Evolutionary conservation across 768 basidiomycete genomes (phyloP).

Genomic region (Boletus insuetus): DNA sequence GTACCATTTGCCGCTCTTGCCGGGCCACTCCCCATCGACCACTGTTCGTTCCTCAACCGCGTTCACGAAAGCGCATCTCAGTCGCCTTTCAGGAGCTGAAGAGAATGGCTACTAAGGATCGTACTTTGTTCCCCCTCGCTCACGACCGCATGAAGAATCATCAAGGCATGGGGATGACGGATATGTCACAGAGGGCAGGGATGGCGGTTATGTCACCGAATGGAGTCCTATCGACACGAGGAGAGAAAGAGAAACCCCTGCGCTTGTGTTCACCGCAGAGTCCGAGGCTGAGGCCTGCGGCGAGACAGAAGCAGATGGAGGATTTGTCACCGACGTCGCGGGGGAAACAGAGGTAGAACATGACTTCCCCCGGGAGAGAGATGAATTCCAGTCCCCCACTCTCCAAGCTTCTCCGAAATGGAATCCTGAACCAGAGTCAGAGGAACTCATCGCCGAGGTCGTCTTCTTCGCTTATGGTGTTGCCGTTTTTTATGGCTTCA

Average conservation of each 20-base stretch:
- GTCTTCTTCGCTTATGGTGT: conserved; percentile 89
- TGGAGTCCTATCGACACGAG: conserved; percentile 15
- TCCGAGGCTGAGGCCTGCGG: conserved; percentile 4
- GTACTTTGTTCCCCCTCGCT: conserved; percentile 53
- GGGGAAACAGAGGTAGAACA: conserved; percentile 16
- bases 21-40: conserved; percentile 83
- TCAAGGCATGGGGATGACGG: conserved; percentile 19
- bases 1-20: conserved; percentile 87
- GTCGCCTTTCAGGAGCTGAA: conserved; percentile 80
- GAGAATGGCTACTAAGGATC: conserved; percentile 87
- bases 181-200: conserved; percentile 30
- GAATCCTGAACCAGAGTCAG: conserved; percentile 9
- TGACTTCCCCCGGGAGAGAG: neutral
- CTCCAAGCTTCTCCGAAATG: neutral
- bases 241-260: conserved; percentile 1
- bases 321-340: conserved; percentile 10
- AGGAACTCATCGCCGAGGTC: conserved; percentile 62
- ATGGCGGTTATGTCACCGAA: conserved; percentile 69
- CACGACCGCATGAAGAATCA: conserved; percentile 17
- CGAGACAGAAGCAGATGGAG: conserved; percentile 13
- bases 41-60: conserved; percentile 83
- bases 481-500: conserved; percentile 86
- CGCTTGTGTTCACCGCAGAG: neutral
- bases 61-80: conserved; percentile 55
- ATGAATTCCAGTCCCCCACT: conserved; percentile 3